Conservation (phyloP, 768 basidiomycete genomes). For the Cystobasidium onofrii region DNA sequence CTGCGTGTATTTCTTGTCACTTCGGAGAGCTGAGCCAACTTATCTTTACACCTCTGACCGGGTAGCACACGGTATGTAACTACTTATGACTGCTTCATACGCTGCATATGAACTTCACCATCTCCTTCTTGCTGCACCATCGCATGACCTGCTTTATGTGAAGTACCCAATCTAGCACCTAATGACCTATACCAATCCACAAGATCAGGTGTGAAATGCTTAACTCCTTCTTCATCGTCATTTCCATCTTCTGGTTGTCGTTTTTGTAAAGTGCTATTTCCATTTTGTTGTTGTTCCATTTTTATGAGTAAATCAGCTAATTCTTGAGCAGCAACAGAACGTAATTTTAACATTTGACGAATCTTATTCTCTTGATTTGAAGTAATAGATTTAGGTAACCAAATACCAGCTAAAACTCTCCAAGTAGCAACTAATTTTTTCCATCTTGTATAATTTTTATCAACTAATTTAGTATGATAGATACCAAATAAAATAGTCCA, state of each 20-base stretch:
- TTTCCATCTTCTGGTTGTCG: background rate
- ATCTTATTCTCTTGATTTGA: too few species aligned
- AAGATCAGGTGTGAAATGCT: background rate
- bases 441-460: constrained; percentile 63
- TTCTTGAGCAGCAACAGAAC: background rate
- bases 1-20: too few species aligned
- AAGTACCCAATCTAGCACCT: constrained; percentile 14
- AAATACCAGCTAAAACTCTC: constrained; percentile 90
- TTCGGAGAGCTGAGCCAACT: too few species aligned
- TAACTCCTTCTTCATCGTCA: background rate
- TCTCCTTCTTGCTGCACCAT: constrained; percentile 15
- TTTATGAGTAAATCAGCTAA: constrained; percentile 1
- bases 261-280: too few species aligned
- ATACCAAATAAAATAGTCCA: constrained; percentile 54
- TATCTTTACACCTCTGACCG: too few species aligned
- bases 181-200: constrained; percentile 19
- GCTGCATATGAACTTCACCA: constrained; percentile 15
- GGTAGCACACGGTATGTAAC: too few species aligned
- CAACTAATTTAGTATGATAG: constrained; percentile 79
- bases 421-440: constrained; percentile 88
- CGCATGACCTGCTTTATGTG: background rate
- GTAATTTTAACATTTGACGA: constrained; percentile 12
- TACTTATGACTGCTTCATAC: background rate
- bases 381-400: constrained; percentile 48
- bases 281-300: background rate